Percentiles rank a stretch among this genome's conserved stretches.
These are phyloP conservation scores for Trichoderma gracile DNA, from an alignment of 2,329 filamentous ascomycete species.

Conservation along the genomic window DNA sequence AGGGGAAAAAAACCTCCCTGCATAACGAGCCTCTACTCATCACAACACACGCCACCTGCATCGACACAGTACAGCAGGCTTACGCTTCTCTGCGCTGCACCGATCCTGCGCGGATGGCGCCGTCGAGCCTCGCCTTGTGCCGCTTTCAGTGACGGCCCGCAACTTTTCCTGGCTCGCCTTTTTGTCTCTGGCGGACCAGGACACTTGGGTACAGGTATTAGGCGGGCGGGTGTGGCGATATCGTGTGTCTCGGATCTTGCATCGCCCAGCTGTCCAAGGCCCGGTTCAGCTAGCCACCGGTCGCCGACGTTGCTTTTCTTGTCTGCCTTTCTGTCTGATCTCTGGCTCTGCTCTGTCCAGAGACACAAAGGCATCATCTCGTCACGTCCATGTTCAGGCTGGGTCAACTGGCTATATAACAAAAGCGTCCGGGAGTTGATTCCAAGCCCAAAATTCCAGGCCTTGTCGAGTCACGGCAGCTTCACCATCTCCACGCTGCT, in stretches of 20 bases:
- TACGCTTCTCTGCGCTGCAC: neutral
- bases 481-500: neutral
- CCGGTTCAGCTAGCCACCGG: neutral
- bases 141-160: neutral
- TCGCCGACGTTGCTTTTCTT: neutral
- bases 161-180: neutral
- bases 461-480: too few relatives aligned
- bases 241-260: neutral
- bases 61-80: too few relatives aligned
- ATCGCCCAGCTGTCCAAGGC: neutral
- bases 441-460: too few relatives aligned
- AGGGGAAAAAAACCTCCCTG: too few relatives aligned
- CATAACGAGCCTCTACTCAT: too few relatives aligned
- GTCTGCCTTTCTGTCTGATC: too few relatives aligned
- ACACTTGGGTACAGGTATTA: too few relatives aligned
- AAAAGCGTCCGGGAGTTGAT: neutral
- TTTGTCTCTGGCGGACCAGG: neutral
- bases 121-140: neutral
- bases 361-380: neutral
- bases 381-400: neutral
- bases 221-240: neutral
- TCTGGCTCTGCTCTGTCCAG: neutral
- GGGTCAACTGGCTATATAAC: neutral
- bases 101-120: neutral
- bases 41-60: too few relatives aligned